Conservation (phyloP, 345 rosid species). For the Eucalyptus virginea region DNA sequence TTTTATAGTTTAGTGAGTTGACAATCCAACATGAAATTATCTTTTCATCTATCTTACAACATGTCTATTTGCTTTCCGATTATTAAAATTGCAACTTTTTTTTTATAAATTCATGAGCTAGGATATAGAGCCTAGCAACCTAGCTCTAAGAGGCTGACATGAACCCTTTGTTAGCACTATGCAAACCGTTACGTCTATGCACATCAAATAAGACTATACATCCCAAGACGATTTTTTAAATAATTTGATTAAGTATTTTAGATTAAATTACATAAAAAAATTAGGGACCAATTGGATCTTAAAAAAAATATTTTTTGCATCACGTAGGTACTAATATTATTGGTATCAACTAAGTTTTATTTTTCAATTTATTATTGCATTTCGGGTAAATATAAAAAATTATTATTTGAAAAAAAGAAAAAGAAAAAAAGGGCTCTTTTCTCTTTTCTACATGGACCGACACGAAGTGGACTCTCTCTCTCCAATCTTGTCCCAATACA, state of each 20-base stretch:
- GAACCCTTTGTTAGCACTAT: background rate
- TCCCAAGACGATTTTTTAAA: background rate
- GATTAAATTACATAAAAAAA: too few relatives aligned
- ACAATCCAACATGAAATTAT: background rate
- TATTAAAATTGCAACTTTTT: background rate
- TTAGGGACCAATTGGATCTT: rapidly evolving
- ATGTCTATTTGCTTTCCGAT: background rate
- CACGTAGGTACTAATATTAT: too few relatives aligned
- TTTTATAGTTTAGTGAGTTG: background rate
- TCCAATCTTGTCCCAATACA: too few relatives aligned
- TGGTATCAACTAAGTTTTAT: too few relatives aligned
- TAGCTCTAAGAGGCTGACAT: background rate
- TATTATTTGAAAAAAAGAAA: too few relatives aligned
- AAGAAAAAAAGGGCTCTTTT: too few relatives aligned
- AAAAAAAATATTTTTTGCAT: too few relatives aligned
- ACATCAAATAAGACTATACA: too few relatives aligned
- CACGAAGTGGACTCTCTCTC: too few relatives aligned
- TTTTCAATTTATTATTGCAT: too few relatives aligned
- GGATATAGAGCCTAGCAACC: background rate
- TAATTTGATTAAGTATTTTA: background rate
- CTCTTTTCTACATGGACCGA: too few relatives aligned
- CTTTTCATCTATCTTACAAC: background rate
- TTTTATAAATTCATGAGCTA: background rate
- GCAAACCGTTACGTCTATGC: background rate
- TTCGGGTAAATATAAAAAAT: too few relatives aligned